Conservation (phyloP, 2,329 filamentous ascomycete genomes). For the Trichoderma sp. region DNA sequence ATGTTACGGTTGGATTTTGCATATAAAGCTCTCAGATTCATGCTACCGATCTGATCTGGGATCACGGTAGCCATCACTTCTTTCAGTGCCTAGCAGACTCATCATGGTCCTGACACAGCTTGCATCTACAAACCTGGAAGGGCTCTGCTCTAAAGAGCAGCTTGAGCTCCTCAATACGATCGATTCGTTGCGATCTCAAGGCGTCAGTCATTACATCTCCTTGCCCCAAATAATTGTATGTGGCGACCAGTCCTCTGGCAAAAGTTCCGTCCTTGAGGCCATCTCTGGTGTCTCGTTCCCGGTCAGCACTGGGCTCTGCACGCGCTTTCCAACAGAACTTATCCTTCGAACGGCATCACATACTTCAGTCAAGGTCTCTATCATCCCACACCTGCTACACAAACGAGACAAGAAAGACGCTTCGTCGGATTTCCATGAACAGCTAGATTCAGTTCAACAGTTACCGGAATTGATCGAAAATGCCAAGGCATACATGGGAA, state of each 20-base stretch:
- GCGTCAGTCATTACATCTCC: slow-evolving; percentile 35
- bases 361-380: slow-evolving; percentile 25
- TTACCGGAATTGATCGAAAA: slow-evolving; percentile 36
- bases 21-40: not conserved
- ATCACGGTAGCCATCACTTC: too few species aligned
- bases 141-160: slow-evolving; percentile 20
- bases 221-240: slow-evolving; percentile 52
- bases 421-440: slow-evolving; percentile 10
- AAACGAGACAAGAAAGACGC: slow-evolving; percentile 17
- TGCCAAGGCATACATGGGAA: slow-evolving; percentile 49
- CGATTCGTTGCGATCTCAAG: slow-evolving; percentile 35
- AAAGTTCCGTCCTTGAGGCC: slow-evolving; percentile 56
- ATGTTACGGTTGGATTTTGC: not conserved
- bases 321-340: slow-evolving; percentile 55
- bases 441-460: not conserved
- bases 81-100: not conserved
- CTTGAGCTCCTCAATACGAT: slow-evolving; percentile 35
- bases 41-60: too few species aligned
- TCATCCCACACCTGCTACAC: slow-evolving; percentile 20
- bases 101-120: slow-evolving; percentile 13
- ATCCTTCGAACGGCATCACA: slow-evolving; percentile 39
- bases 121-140: slow-evolving; percentile 1
- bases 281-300: slow-evolving; percentile 56
- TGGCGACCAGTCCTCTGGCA: slow-evolving; percentile 54
- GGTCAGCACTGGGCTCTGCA: slow-evolving; percentile 49